Percentiles rank a stretch among this genome's conserved stretches.
Evolutionary conservation across 345 rosid genomes (phyloP).

Genomic region (Schrenkiella parvula): DNA sequence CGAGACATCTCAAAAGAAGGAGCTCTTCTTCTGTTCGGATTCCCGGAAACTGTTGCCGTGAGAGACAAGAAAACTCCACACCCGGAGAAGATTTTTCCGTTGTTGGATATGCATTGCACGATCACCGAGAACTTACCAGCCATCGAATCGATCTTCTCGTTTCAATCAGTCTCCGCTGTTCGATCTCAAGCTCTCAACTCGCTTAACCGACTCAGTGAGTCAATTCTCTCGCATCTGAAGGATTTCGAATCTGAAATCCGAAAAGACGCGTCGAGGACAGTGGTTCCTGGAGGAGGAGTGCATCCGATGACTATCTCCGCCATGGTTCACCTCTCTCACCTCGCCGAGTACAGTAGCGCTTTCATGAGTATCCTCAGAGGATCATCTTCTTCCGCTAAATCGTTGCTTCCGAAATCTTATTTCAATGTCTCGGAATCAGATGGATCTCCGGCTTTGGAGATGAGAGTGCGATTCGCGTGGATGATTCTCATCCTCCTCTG

Average conservation of each 20-base stretch:
- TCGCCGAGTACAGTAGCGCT: conserved; percentile 47
- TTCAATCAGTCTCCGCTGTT: conserved; percentile 38
- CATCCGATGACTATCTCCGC: conserved; percentile 47
- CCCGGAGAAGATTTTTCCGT: conserved; percentile 51
- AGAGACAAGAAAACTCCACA: conserved; percentile 44
- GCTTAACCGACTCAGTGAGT: conserved; percentile 47
- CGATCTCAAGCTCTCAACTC: conserved; percentile 47
- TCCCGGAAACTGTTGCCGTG: conserved; percentile 51
- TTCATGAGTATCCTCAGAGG: conserved; percentile 40
- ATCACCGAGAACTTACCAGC: conserved; percentile 43
- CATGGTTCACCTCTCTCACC: conserved; percentile 52
- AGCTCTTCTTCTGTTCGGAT: conserved; percentile 51
- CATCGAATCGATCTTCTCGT: conserved; percentile 52
- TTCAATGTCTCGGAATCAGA: conserved; percentile 28
- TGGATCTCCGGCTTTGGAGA: conserved; percentile 22
- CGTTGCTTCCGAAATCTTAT: conserved; percentile 40
- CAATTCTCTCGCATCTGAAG: conserved; percentile 33
- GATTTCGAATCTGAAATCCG: conserved; percentile 48
- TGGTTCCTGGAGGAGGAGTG: conserved; percentile 46
- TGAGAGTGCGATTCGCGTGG: conserved; percentile 53
- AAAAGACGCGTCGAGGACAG: conserved; percentile 49
- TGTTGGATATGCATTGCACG: conserved; percentile 51
- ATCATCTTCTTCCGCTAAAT: conserved; percentile 33
- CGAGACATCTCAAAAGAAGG: conserved; percentile 61
- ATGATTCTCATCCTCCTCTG: conserved; percentile 56